Evolutionary conservation across 495 filamentous ascomycete genomes (phyloP).

Genomic region (Cenococcum geophilum): DNA sequence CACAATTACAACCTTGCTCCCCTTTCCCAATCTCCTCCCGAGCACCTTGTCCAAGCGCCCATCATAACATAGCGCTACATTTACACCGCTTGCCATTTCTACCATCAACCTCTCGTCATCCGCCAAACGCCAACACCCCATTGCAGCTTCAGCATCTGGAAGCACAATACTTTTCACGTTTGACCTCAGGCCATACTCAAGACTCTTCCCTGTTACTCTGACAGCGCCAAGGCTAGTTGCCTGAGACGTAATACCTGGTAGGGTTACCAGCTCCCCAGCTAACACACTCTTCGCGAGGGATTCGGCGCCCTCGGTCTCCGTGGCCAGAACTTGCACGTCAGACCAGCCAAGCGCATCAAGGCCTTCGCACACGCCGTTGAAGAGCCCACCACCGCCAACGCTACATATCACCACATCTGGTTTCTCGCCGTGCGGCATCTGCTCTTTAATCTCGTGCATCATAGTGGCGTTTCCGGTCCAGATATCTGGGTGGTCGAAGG

Average conservation of each 20-base stretch:
- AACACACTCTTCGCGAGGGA: constrained; percentile 57
- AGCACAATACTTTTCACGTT: constrained; percentile 63
- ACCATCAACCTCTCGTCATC: constrained; percentile 78
- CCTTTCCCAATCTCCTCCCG: constrained; percentile 49
- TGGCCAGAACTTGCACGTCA: constrained; percentile 56
- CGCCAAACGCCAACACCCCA: constrained; percentile 65
- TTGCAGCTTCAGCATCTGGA: constrained; percentile 72
- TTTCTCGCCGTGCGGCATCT: constrained; percentile 44
- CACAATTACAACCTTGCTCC: constrained; percentile 72
- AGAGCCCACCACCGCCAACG: constrained; percentile 83
- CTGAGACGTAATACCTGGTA: constrained; percentile 71
- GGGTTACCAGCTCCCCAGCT: constrained; percentile 55
- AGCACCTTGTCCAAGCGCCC: constrained; percentile 56
- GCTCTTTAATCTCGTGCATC: constrained; percentile 63
- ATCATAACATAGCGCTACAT: constrained; percentile 49
- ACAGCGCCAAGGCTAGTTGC: constrained; percentile 73
- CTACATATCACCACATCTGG: constrained; percentile 71
- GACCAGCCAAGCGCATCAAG: constrained; percentile 44
- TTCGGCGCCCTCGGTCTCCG: constrained; percentile 80
- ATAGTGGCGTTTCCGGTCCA: constrained; percentile 75
- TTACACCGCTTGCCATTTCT: constrained; percentile 76
- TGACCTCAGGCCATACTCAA: constrained; percentile 51
- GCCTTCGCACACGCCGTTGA: constrained; percentile 73
- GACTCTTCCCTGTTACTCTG: constrained; percentile 64
- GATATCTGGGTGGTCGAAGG: constrained; percentile 80